These are phyloP conservation scores for Aspergillus cejpii DNA, from an alignment of 2,329 filamentous ascomycete species.

Conservation along the genomic window DNA sequence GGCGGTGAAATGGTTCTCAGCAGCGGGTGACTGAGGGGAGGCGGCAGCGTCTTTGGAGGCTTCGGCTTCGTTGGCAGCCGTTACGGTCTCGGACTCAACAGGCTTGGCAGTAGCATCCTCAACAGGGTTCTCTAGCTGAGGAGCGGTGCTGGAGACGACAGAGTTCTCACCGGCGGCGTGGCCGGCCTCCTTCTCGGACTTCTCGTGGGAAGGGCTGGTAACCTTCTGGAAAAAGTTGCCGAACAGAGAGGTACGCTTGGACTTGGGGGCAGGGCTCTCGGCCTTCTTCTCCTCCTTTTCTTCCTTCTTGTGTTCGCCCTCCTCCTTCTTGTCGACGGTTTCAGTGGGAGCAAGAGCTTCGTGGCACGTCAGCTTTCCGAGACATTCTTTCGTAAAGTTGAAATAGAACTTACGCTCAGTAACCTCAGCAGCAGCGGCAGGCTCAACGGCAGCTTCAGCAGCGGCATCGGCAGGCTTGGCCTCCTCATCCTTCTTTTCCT, in stretches of 20 bases:
- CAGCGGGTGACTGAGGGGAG: constrained; percentile 26
- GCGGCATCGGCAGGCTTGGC: constrained; percentile 41
- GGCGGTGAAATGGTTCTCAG: constrained; percentile 30
- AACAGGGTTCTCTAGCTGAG: constrained; percentile 44
- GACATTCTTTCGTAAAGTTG: too few species aligned
- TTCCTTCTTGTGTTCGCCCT: constrained; percentile 28
- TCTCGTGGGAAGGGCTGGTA: constrained; percentile 41
- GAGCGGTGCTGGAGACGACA: constrained; percentile 44
- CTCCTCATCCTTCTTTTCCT: constrained; percentile 38
- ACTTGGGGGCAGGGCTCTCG: constrained; percentile 48
- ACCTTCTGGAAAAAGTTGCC: constrained; percentile 69
- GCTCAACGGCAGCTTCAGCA: constrained; percentile 40
- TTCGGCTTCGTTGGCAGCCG: constrained; percentile 40
- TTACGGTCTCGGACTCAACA: constrained; percentile 38
- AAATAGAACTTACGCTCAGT: constrained; percentile 16
- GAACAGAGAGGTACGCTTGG: constrained; percentile 82
- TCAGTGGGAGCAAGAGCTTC: constrained; percentile 22
- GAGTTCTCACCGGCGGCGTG: constrained; percentile 44
- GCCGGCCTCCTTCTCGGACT: constrained; percentile 43
- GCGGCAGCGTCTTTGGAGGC: constrained; percentile 28
- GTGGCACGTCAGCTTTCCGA: not conserved
- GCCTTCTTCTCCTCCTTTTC: constrained; percentile 36
- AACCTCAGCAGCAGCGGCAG: constrained; percentile 25
- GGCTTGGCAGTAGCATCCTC: constrained; percentile 35
- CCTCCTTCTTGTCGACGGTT: constrained; percentile 7